These are phyloP conservation scores for Aspergillus sp. DNA, from an alignment of 2,329 filamentous ascomycete species.

Conservation along the genomic window DNA sequence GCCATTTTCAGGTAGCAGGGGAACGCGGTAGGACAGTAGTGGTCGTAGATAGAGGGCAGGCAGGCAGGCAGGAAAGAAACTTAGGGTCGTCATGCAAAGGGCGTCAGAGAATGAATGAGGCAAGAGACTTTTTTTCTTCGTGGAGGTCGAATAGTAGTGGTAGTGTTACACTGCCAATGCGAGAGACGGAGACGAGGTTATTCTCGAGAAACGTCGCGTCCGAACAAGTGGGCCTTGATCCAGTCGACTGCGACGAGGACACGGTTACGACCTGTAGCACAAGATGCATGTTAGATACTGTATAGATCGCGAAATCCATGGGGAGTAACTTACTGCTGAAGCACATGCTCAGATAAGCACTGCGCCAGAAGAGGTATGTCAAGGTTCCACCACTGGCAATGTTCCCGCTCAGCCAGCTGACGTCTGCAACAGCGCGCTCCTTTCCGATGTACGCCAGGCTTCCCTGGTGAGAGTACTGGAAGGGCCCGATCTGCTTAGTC, in stretches of 20 bases:
- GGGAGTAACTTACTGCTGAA: conserved; percentile 75
- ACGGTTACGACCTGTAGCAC: conserved; percentile 68
- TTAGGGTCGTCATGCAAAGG: conserved; percentile 7
- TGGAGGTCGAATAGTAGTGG: not conserved
- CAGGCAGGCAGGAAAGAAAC: too few relatives aligned
- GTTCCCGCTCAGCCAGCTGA: conserved; percentile 95
- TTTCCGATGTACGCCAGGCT: conserved; percentile 95
- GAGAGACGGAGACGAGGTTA: conserved; percentile 13
- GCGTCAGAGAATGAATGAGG: conserved; percentile 4
- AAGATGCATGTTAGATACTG: conserved; percentile 9
- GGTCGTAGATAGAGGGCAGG: too few relatives aligned
- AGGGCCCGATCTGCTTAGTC: conserved; percentile 91
- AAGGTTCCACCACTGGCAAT: conserved; percentile 84
- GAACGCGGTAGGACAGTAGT: too few relatives aligned
- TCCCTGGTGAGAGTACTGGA: conserved; percentile 97
- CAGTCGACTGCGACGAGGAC: conserved; percentile 89
- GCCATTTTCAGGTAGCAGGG: too few relatives aligned
- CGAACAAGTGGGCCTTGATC: conserved; percentile 94
- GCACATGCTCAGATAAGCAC: conserved; percentile 98
- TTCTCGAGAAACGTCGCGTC: conserved; percentile 66
- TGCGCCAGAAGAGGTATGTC: conserved; percentile 98
- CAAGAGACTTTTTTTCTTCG: not conserved
- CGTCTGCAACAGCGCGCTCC: conserved; percentile 94
- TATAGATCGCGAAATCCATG: conserved; percentile 1
- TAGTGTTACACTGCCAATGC: not conserved